phyloP scores from a whole-genome alignment of 2,329 filamentous ascomycete species.

The Xenoacremonium recifei region DNA sequence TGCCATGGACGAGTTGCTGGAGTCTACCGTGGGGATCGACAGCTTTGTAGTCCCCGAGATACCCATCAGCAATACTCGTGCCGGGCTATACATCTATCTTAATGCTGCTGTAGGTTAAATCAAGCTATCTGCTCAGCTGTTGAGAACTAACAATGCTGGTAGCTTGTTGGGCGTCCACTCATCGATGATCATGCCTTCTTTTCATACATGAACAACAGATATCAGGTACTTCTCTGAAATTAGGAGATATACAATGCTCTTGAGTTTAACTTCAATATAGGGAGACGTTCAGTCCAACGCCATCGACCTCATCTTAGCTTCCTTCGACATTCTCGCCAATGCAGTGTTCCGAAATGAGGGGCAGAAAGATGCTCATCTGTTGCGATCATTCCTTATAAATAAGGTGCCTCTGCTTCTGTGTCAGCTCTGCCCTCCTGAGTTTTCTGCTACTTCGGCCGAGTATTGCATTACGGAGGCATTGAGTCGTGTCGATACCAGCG shows the following conservation, averaged over 20 bases:
- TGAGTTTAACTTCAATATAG: conserved; percentile 35
- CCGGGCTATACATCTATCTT: conserved; percentile 81
- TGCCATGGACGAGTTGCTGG: conserved; percentile 55
- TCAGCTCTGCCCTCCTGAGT: conserved; percentile 61
- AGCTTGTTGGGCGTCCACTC: conserved; percentile 80
- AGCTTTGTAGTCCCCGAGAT: conserved; percentile 60
- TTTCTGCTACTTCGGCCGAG: conserved; percentile 70
- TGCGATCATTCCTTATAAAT: conserved; percentile 83
- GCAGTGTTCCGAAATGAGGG: conserved; percentile 68
- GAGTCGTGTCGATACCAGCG: conserved; percentile 76
- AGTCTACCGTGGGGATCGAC: conserved; percentile 56
- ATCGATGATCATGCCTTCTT: conserved; percentile 79
- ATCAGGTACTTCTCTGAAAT: conserved; percentile 59
- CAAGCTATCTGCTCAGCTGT: not conserved
- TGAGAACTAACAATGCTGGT: not conserved
- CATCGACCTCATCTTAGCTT: conserved; percentile 80
- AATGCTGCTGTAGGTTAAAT: conserved; percentile 67
- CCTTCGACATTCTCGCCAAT: conserved; percentile 88
- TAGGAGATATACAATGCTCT: not conserved
- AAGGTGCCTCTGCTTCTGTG: conserved; percentile 56
- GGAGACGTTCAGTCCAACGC: conserved; percentile 75
- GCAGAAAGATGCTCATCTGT: conserved; percentile 62
- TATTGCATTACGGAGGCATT: conserved; percentile 71
- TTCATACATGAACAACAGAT: conserved; percentile 79
- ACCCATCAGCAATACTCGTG: conserved; percentile 71